These are phyloP conservation scores for Mycena rebaudengoi DNA, from an alignment of 768 basidiomycete genomes.

Conservation along the genomic window DNA sequence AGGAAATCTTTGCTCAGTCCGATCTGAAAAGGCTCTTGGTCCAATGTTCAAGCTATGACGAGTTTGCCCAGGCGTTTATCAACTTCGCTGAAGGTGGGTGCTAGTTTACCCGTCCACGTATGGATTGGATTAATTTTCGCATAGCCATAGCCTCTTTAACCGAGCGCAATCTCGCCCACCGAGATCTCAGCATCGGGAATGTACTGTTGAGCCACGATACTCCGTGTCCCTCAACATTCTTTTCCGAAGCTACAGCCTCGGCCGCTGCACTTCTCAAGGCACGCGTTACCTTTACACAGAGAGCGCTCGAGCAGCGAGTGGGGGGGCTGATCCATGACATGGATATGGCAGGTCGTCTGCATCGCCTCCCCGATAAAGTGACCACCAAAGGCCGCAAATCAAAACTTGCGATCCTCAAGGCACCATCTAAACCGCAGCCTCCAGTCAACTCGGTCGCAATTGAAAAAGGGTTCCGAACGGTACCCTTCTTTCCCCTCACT, in stretches of 20 bases:
- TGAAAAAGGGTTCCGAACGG: slow-evolving; percentile 7
- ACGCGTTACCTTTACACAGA: slow-evolving; percentile 4
- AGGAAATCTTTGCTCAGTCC: slow-evolving; percentile 14
- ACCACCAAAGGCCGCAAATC: not conserved
- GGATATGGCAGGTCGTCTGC: slow-evolving; percentile 12
- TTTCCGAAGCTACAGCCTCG: slow-evolving; percentile 13
- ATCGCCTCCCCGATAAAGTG: not conserved
- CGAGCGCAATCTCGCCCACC: not conserved
- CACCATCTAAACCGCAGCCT: not conserved
- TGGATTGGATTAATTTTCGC: not conserved
- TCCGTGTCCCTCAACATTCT: not conserved
- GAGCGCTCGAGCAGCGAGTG: not conserved
- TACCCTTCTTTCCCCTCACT: not conserved
- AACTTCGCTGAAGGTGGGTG: slow-evolving; percentile 3
- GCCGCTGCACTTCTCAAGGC: not conserved
- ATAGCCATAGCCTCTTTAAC: slow-evolving; percentile 5
- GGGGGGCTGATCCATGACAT: slow-evolving; percentile 10
- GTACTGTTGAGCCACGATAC: slow-evolving; percentile 3
- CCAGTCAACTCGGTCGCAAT: not conserved
- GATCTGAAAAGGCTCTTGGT: slow-evolving; percentile 14
- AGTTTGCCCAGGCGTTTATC: slow-evolving; percentile 7
- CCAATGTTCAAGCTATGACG: not conserved
- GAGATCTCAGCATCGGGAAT: slow-evolving; percentile 15
- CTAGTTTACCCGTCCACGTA: not conserved
- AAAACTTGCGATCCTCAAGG: not conserved